Percentiles rank a stretch among this genome's conserved stretches.
Conservation (phyloP, 331 rosid species). For the Spiraea crenata region DNA sequence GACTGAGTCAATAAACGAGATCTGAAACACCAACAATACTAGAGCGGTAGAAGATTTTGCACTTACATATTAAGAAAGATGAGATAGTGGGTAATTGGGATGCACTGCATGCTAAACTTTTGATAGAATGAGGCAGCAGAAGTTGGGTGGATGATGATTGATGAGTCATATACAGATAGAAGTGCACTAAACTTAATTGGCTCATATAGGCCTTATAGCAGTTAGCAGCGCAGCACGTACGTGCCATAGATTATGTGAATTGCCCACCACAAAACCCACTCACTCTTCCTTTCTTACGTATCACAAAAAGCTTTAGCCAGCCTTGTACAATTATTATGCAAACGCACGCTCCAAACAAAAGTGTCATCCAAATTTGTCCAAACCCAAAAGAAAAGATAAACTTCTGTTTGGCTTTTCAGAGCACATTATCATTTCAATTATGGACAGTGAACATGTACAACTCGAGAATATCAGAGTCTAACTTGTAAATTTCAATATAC, state of each 20-base stretch:
- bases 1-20: too few relatives aligned
- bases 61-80: too few relatives aligned
- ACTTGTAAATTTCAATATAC: neutral
- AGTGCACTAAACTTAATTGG: conserved; percentile 22
- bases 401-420: conserved; percentile 24
- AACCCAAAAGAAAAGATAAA: neutral
- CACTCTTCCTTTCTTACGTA: neutral
- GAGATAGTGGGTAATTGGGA: too few relatives aligned
- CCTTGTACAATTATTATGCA: conserved; percentile 15
- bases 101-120: too few relatives aligned
- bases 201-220: neutral
- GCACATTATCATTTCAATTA: conserved; percentile 13
- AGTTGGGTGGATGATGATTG: too few relatives aligned
- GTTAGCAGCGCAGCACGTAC: conserved; percentile 8
- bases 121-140: too few relatives aligned
- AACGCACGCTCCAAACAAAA: conserved; percentile 21
- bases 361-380: neutral
- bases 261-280: neutral
- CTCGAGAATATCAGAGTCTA: conserved; percentile 8
- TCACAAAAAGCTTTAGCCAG: neutral
- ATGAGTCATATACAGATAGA: conserved; percentile 21
- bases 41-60: too few relatives aligned
- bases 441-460: conserved; percentile 34
- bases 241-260: neutral
- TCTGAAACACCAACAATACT: too few relatives aligned